Percentiles rank a stretch among this genome's conserved stretches.
phyloP scores from a whole-genome alignment of 1,284 basidiomycete genomes.

The Apiotrichum siamense region DNA sequence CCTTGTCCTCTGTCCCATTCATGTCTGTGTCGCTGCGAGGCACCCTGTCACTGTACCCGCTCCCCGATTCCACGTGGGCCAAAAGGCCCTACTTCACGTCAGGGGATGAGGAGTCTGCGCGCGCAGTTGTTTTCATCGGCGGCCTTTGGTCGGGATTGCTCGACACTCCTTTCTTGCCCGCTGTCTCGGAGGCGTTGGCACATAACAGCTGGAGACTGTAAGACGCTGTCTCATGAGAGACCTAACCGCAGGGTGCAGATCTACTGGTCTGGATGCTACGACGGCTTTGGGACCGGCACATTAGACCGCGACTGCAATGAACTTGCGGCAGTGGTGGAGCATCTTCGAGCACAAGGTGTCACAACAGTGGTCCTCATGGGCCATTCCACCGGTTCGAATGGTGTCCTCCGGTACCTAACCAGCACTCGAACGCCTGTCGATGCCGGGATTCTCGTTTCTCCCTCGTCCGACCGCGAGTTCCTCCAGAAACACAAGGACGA shows the following conservation, averaged over 20 bases:
- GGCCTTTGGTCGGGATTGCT: constrained; percentile 38
- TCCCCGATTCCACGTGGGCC: not conserved
- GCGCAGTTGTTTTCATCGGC: constrained; percentile 40
- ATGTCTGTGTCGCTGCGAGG: not conserved
- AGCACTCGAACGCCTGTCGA: constrained; percentile 16
- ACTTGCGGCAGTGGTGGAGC: constrained; percentile 33
- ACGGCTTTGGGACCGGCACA: constrained; percentile 34
- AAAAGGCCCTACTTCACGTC: constrained; percentile 33
- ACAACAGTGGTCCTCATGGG: constrained; percentile 38
- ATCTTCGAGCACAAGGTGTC: constrained; percentile 29
- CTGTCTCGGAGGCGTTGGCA: constrained; percentile 23
- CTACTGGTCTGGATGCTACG: constrained; percentile 36
- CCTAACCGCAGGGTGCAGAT: constrained; percentile 26
- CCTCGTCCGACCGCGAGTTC: constrained; percentile 40
- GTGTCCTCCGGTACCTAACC: constrained; percentile 39
- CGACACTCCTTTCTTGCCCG: constrained; percentile 25
- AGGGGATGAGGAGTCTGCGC: constrained; percentile 21
- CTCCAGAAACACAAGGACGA: constrained; percentile 13
- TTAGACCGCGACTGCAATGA: constrained; percentile 35
- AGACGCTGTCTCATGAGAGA: constrained; percentile 13
- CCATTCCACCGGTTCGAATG: constrained; percentile 46
- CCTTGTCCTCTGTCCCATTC: not conserved
- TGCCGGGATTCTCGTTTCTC: constrained; percentile 44
- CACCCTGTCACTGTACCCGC: not conserved
- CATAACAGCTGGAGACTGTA: constrained; percentile 38